A percentile compares a stretch with the other conserved stretches of the same genome.
phyloP scores from a whole-genome alignment of 176 grass and related monocot species.

The Musa troglodytarum region DNA sequence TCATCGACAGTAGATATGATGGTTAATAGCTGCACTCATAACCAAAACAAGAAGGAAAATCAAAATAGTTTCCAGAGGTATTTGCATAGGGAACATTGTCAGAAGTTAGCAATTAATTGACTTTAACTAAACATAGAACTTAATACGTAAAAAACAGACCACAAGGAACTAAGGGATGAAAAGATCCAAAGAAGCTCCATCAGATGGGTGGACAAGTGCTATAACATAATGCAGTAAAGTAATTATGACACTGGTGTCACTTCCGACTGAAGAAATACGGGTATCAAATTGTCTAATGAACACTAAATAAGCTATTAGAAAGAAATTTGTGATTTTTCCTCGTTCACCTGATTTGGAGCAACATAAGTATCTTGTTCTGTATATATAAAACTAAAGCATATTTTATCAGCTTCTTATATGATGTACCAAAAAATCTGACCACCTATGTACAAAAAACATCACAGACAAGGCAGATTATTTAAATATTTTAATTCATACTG shows the following conservation, averaged over 20 bases:
- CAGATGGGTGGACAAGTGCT: neutral
- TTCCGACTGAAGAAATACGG: too few species aligned
- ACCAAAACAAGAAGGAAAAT: neutral
- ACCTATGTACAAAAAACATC: too few species aligned
- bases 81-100: neutral
- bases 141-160: neutral
- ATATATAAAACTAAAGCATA: too few species aligned
- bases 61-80: neutral
- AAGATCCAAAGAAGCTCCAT: neutral
- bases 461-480: too few species aligned
- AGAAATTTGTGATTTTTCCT: too few species aligned
- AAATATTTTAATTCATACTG: too few species aligned
- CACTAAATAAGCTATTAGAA: too few species aligned
- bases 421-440: too few species aligned
- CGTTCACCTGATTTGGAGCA: too few species aligned
- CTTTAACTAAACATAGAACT: neutral
- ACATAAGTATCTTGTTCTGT: too few species aligned
- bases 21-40: conserved; percentile 68
- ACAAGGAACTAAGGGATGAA: neutral
- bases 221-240: neutral
- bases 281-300: too few species aligned
- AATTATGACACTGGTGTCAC: neutral
- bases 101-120: neutral
- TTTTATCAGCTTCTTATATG: too few species aligned
- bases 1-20: conserved; percentile 78